phyloP scores from a whole-genome alignment of 495 filamentous ascomycete genomes.

The Xylaria acuta region DNA sequence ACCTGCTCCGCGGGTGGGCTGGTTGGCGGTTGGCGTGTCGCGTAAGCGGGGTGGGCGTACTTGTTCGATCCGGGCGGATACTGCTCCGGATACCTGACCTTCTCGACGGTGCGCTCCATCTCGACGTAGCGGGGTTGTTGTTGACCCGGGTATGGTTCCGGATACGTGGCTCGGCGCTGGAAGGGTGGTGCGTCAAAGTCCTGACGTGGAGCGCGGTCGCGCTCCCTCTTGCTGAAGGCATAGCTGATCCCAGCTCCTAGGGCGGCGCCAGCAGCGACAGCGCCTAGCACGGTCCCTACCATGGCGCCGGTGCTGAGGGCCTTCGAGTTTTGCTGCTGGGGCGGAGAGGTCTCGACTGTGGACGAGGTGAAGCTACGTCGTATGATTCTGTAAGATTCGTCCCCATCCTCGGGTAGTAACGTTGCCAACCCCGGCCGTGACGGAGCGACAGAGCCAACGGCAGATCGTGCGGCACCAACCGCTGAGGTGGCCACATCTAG shows the following conservation, averaged over 20 bases:
- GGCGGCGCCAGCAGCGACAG: conserved; percentile 73
- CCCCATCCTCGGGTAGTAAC: conserved; percentile 21
- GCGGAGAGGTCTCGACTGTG: conserved; percentile 40
- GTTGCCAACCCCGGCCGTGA: conserved; percentile 28
- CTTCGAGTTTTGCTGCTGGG: conserved; percentile 39
- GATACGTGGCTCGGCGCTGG: conserved; percentile 46
- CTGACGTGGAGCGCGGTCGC: conserved; percentile 48
- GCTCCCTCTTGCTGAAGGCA: conserved; percentile 67
- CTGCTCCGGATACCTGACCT: conserved; percentile 39
- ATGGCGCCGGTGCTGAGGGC: conserved; percentile 50
- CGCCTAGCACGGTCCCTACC: conserved; percentile 71
- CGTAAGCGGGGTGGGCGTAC: conserved; percentile 43
- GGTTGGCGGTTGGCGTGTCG: conserved; percentile 45
- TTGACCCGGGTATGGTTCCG: conserved; percentile 43
- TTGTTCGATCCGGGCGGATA: conserved; percentile 37
- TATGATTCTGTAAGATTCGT: conserved; percentile 39
- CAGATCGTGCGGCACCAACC: conserved; percentile 31
- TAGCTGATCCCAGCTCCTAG: conserved; percentile 78
- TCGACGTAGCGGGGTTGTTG: conserved; percentile 45
- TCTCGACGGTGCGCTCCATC: conserved; percentile 39
- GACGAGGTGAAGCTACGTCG: conserved; percentile 46
- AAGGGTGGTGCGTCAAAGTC: conserved; percentile 46
- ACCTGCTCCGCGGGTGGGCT: conserved; percentile 48
- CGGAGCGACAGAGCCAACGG: conserved; percentile 33
- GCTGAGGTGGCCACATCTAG: conserved; percentile 47